These are phyloP conservation scores for Penicillium roqueforti DNA, from an alignment of 495 filamentous ascomycete species.

Conservation along the genomic window DNA sequence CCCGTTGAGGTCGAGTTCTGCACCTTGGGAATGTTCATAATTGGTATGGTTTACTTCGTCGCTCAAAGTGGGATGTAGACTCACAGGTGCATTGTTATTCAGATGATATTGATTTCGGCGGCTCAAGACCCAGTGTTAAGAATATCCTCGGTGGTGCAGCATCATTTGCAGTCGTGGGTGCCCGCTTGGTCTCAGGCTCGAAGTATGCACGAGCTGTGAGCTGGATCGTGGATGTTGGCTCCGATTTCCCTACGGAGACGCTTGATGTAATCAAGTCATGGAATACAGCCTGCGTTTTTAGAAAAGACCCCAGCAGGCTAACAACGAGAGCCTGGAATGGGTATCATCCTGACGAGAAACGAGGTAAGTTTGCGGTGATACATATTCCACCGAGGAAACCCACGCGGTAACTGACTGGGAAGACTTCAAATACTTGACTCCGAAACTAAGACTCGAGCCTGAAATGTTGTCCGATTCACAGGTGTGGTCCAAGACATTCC, in stretches of 20 bases:
- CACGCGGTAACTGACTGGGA: conserved; percentile 36
- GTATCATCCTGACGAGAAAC: conserved; percentile 58
- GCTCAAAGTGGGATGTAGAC: conserved; percentile 12
- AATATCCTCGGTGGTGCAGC: conserved; percentile 84
- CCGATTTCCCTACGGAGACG: conserved; percentile 72
- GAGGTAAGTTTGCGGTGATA: conserved; percentile 38
- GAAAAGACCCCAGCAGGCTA: conserved; percentile 59
- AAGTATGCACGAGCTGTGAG: conserved; percentile 55
- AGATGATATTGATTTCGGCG: conserved; percentile 88
- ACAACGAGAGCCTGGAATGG: conserved; percentile 93
- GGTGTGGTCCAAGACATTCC: conserved; percentile 69
- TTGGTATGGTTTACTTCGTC: conserved; percentile 55
- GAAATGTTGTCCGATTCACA: conserved; percentile 53
- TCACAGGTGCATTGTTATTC: conserved; percentile 19
- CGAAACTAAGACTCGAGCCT: conserved; percentile 72
- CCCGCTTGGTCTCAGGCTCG: conserved; percentile 70
- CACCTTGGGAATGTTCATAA: conserved; percentile 93
- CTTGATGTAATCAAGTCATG: conserved; percentile 61
- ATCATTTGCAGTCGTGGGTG: conserved; percentile 79
- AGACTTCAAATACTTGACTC: conserved; percentile 84
- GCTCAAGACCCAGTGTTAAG: conserved; percentile 50
- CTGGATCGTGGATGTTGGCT: conserved; percentile 88
- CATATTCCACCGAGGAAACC: not conserved
- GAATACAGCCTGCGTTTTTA: conserved; percentile 66
- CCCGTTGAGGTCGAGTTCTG: conserved; percentile 62